A percentile compares a stretch with the other conserved stretches of the same genome.
These are phyloP conservation scores for Xanthoceras sorbifolium DNA, from an alignment of 345 rosid species.

Conservation along the genomic window DNA sequence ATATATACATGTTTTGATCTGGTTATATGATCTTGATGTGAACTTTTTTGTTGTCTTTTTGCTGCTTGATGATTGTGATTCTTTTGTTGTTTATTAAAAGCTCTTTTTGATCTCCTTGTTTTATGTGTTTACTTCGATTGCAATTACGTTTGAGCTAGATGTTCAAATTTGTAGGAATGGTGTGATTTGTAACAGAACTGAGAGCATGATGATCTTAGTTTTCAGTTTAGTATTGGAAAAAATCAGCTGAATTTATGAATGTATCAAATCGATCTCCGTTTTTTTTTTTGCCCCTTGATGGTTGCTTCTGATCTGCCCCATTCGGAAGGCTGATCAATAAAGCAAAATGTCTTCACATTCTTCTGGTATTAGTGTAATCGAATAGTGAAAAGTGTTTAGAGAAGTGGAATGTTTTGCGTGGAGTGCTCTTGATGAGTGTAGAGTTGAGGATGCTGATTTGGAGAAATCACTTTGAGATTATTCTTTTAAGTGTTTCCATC, in stretches of 20 bases:
- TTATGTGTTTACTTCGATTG: background rate
- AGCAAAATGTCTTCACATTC: background rate
- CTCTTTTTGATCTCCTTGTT: background rate
- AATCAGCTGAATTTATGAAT: background rate
- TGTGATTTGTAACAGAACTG: conserved; percentile 9
- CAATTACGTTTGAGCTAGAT: background rate
- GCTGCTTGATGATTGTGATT: conserved; percentile 10
- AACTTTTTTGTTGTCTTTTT: conserved; percentile 15
- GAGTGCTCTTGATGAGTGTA: background rate
- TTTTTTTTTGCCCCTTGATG: background rate
- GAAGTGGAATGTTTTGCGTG: background rate
- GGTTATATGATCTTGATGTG: conserved; percentile 5
- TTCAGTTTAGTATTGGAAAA: background rate
- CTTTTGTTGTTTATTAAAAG: conserved; percentile 13
- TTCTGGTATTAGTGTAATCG: background rate
- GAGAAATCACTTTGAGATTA: background rate
- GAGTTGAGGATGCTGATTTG: background rate
- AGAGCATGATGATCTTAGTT: conserved; percentile 11
- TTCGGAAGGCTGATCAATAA: conserved; percentile 3
- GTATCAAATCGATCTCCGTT: background rate
- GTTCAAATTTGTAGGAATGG: background rate
- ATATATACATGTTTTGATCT: conserved; percentile 36
- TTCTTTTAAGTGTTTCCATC: background rate
- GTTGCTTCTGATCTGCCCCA: conserved; percentile 12
- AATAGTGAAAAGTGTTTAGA: background rate